Evolutionary conservation across 805 yeast genomes (phyloP), one percentile per base, ranked within the genome.

Genomic region (Scheffersomyces amazonensis): DNA sequence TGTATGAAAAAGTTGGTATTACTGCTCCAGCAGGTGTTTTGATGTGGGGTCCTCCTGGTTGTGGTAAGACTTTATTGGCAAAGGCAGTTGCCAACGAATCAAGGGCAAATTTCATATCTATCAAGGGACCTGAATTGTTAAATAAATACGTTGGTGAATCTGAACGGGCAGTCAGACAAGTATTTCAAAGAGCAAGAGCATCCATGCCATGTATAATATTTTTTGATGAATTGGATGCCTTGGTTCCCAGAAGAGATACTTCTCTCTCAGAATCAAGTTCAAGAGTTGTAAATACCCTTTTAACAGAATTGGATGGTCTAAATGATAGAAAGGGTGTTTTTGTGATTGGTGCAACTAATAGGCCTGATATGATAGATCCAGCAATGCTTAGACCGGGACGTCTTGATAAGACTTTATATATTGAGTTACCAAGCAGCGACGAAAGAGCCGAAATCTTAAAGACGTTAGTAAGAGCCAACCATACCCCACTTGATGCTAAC

Each of bases 31-130:
- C 96, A 0, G 99, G 99, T 40, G 99, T 93, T 1, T 66, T 93
- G 18, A 76, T 93, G 72, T 93, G 99, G 99, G 99, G 99, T 0
- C 99, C 99, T 1, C 99, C 99, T 0, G 99, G 99, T 12, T 91
- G 98, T 66, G 90, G 97, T 9, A 91, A 91, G 53, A 91, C 99
- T 0, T 63, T 91, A 44, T 87, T 96, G 0, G 98, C 97, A 2
- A 91, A 91, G 54, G 97, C 97, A 0, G 65, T 91, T 21, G 98
- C 98, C 0, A 86, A 96, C 0, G 99, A 91, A 62, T 84, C 96
- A 1, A 97, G 97, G 0, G 75, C 91, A 35, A 91, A 91, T 52
- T 91, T 91, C 59, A 60, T 91, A 36, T 96, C 98, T 0, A 96
- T 91, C 6, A 93, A 93, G 59, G 99, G 99, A 1, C 99, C 99